Percentiles rank a stretch among this genome's conserved stretches.
Conservation (phyloP, 352 stramenopile species). For the Phytophthora pseudosyringae region DNA sequence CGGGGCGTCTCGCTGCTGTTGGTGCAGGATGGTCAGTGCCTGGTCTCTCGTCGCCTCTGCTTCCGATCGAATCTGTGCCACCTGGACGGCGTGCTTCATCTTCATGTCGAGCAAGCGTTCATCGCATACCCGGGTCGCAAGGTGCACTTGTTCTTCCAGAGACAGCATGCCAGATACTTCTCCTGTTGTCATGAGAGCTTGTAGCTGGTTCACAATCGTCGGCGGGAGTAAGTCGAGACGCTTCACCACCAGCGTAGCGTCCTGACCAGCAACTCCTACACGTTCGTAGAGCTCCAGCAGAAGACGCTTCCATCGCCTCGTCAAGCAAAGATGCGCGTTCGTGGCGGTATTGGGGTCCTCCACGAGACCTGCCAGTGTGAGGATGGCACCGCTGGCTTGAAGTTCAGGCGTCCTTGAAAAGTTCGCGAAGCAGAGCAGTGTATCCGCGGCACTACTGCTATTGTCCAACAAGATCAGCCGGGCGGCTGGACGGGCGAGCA, state of each 20-base stretch:
- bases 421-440: constrained; percentile 44
- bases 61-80: constrained; percentile 41
- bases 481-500: constrained; percentile 42
- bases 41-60: constrained; percentile 39
- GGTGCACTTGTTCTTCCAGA: constrained; percentile 69
- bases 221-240: constrained; percentile 47
- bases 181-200: constrained; percentile 57
- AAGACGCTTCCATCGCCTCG: constrained; percentile 47
- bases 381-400: constrained; percentile 13
- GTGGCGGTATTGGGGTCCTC: constrained; percentile 17
- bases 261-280: constrained; percentile 58
- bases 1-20: constrained; percentile 44
- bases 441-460: constrained; percentile 37
- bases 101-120: constrained; percentile 68
- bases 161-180: constrained; percentile 68
- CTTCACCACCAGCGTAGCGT: constrained; percentile 69
- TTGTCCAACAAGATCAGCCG: constrained; percentile 46
- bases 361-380: constrained; percentile 41
- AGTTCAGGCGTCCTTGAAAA: constrained; percentile 4
- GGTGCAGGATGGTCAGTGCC: constrained; percentile 29
- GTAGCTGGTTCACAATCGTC: constrained; percentile 46
- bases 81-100: constrained; percentile 35
- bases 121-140: constrained; percentile 66
- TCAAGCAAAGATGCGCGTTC: background rate
- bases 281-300: constrained; percentile 57